Percentiles rank a stretch among this genome's conserved stretches.
Conservation (phyloP, 164 flowering plant species). For the Macadamia integrifolia region DNA sequence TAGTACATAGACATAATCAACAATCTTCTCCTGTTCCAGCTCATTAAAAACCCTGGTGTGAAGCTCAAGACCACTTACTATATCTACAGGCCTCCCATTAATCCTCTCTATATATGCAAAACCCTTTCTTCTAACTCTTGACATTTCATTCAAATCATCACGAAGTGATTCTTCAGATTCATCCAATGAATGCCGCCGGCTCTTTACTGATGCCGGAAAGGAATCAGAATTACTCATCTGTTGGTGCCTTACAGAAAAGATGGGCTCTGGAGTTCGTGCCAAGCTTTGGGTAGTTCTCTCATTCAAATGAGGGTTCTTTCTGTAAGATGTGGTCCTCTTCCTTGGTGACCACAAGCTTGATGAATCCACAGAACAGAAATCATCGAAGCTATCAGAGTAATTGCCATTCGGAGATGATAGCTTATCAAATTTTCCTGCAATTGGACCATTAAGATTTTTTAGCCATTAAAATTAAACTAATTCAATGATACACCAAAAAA, state of each 20-base stretch:
- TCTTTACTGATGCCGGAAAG: neutral
- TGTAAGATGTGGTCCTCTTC: neutral
- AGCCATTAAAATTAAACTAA: no score
- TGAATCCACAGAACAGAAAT: no score
- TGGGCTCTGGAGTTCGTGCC: neutral
- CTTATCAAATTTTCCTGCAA: neutral
- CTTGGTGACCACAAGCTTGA: neutral
- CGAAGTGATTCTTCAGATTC: neutral
- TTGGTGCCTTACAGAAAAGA: neutral
- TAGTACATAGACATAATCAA: conserved; percentile 27
- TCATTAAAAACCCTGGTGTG: conserved; percentile 41
- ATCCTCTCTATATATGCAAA: conserved; percentile 32
- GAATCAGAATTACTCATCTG: neutral
- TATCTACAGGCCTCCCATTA: conserved; percentile 28
- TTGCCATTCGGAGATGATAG: neutral
- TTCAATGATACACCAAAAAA: no score
- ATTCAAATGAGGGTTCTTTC: neutral
- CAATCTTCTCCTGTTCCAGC: conserved; percentile 44
- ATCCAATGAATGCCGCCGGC: conserved; percentile 13
- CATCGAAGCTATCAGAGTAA: no score
- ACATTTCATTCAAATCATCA: conserved; percentile 13
- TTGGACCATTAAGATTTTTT: neutral
- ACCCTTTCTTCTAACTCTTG: conserved; percentile 36
- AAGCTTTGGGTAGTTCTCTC: neutral
- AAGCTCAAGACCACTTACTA: conserved; percentile 50